Base-by-base conservation (phyloP, 768 basidiomycete species). In the Termitomyces sp. region DNA sequence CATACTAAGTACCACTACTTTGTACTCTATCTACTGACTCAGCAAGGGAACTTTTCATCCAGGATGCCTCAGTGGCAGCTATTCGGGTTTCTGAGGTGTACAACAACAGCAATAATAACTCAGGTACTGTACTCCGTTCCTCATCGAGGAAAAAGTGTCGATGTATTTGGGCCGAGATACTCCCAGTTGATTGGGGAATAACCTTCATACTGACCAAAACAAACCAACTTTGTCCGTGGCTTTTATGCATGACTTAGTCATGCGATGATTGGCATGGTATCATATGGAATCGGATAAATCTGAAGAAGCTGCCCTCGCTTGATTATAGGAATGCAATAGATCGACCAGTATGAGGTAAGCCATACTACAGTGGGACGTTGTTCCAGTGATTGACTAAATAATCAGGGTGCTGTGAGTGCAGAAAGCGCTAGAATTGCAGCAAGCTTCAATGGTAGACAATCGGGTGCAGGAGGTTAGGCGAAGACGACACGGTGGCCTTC, bases 111-210 rank as follows among this genome's bases (percentile, higher is more conserved):
- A n/a, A n/a, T n/a, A n/a, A n/a, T n/a, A n/a, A n/a, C n/a, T n/a
- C n/a, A n/a, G n/a, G n/a, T n/a, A 26, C 26, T 26, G 26, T 26
- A 26, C 26, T 26, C 26, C 26, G 26, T 26, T 26, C 2, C 26
- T 26, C 26, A 26, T n/a, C 26, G 26, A 26, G 4, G 4, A 54
- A 56, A 38, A 54, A 62, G 46, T 52, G 46, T 32, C 46, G 53
- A 40, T 62, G 61, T 57, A 28, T 60, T 20, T 63, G 62, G 65
- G 60, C 62, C n/a, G 65, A 63, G 22, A 60, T 66, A 16, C 26
- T 10, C 38, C 59, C 60, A 2, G 24, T 40, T 18, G 33, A 62
- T 41, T 66, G 63, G 61, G 47, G 52, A 18, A 43, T 41, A 32
- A 52, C 36, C 9, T 20, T 61, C 3, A n/a, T 28, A 20, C 7